Evolutionary conservation across 768 basidiomycete genomes (phyloP), one percentile per base, ranked within the genome.

Genomic region (Naganishia friedmannii): DNA sequence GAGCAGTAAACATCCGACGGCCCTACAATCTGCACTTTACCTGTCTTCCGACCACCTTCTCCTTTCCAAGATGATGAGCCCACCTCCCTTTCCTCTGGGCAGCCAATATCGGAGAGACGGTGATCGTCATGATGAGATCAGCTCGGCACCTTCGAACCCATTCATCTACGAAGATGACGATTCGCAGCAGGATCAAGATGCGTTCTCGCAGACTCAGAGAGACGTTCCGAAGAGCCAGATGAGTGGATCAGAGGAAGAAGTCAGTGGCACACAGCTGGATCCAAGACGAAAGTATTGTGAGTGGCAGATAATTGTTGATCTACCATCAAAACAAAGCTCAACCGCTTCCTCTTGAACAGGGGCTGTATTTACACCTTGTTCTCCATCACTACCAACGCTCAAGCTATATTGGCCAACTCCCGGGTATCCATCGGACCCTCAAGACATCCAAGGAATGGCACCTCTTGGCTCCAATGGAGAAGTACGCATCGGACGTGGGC

Each of bases 251-350:
- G 42, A 69, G 32, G 68, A 69, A 46, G 45, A 69, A 57, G 45
- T 53, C 26, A 51, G 45, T 53, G 45, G 45, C 8, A 69, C 68
- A 31, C 58, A 58, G 28, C 32, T 77, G 4, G 77, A 79, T 65
- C 79, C 79, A n/a, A 71, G 78, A 56, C 71, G 74, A 21, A 80
- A 80, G 65, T 80, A 80, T 67, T 80, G 79, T 79, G 34, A 74
- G 78, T 73, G 6, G 13, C 21, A 51, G 21, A 19, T 3, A 21
- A 21, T 26, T 17, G n/a, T 56, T 29, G 4, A 28, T 69, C 28
- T 13, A 29, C 26, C 39, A 8, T 21, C 12, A 12, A 7, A 55
- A 32, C 15, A 9, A 28, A 65, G 65, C 71, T 67, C 54, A 72
- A 19, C 26, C 32, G 17, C n/a, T 46, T 39, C n/a, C 57, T 21